A percentile compares a stretch with the other conserved stretches of the same genome.
phyloP scores from a whole-genome alignment of 176 grass and related monocot species.

The Musa schizocarpa region DNA sequence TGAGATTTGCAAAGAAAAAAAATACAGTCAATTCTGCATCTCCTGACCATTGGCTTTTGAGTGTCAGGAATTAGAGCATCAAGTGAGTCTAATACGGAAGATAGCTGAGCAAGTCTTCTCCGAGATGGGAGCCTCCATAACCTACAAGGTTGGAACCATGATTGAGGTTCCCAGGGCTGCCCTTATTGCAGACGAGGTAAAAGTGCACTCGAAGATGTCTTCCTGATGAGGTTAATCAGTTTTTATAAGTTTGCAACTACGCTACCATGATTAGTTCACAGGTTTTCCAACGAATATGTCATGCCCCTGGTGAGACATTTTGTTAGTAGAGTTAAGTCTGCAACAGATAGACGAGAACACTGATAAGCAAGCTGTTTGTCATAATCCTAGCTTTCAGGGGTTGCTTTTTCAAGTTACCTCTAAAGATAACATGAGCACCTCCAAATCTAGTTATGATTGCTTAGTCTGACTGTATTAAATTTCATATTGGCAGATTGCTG shows the following conservation, averaged over 20 bases:
- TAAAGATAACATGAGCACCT: neutral
- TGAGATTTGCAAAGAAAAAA: neutral
- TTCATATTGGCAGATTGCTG: conserved; percentile 58
- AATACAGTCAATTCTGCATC: neutral
- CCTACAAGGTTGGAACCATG: conserved; percentile 94
- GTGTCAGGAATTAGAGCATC: conserved; percentile 79
- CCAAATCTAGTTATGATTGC: neutral
- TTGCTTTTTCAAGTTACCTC: neutral
- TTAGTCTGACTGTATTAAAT: neutral
- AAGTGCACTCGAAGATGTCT: neutral
- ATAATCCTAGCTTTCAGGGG: too few relatives aligned
- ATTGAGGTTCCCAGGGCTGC: conserved; percentile 97
- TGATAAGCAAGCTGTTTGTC: neutral
- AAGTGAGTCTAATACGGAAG: conserved; percentile 63
- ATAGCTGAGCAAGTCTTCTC: conserved; percentile 60
- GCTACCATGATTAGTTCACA: too few relatives aligned
- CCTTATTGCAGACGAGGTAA: conserved; percentile 92
- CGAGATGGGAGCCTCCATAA: conserved; percentile 36
- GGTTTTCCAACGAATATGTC: too few relatives aligned
- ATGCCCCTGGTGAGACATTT: neutral
- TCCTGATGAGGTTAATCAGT: neutral
- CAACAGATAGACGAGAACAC: neutral
- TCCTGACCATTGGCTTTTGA: conserved; percentile 9
- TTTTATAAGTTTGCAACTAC: neutral
- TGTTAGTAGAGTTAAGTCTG: too few relatives aligned